These are phyloP conservation scores for Trichoderma guizhouense DNA, from an alignment of 2,329 filamentous ascomycete species.

Conservation along the genomic window DNA sequence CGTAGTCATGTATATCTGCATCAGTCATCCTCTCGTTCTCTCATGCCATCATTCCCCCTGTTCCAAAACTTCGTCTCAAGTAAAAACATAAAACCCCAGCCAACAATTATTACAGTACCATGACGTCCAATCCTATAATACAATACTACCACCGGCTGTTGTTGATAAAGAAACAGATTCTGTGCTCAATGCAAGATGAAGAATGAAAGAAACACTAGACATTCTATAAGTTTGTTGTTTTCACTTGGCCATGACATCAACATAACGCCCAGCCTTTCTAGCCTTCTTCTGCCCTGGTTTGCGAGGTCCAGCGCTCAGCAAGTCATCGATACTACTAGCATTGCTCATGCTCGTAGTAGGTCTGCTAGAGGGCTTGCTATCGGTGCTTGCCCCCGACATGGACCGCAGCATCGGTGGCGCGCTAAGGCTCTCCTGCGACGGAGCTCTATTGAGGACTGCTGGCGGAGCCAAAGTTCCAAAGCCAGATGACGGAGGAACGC, in stretches of 20 bases:
- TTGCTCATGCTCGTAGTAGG: slow-evolving; percentile 82
- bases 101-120: slow-evolving; percentile 8
- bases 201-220: slow-evolving; percentile 12
- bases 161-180: background rate
- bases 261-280: slow-evolving; percentile 83
- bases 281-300: slow-evolving; percentile 64
- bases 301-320: slow-evolving; percentile 71
- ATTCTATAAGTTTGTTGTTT: slow-evolving; percentile 7
- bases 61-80: background rate
- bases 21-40: slow-evolving; percentile 12
- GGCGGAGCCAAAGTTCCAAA: slow-evolving; percentile 27
- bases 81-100: background rate
- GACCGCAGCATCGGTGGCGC: slow-evolving; percentile 46
- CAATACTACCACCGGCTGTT: background rate
- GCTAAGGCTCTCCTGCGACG: slow-evolving; percentile 37
- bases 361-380: slow-evolving; percentile 56
- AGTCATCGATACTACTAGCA: slow-evolving; percentile 91
- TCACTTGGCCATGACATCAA: slow-evolving; percentile 88
- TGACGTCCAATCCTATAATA: slow-evolving; percentile 15
- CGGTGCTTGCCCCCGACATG: slow-evolving; percentile 45
- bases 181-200: slow-evolving; percentile 11
- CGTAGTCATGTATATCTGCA: slow-evolving; percentile 5
- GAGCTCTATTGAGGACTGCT: slow-evolving; percentile 33
- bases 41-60: background rate
- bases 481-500: slow-evolving; percentile 32